Evolutionary conservation across 495 filamentous ascomycete species (phyloP).

Genomic region (Platismatia glauca): DNA sequence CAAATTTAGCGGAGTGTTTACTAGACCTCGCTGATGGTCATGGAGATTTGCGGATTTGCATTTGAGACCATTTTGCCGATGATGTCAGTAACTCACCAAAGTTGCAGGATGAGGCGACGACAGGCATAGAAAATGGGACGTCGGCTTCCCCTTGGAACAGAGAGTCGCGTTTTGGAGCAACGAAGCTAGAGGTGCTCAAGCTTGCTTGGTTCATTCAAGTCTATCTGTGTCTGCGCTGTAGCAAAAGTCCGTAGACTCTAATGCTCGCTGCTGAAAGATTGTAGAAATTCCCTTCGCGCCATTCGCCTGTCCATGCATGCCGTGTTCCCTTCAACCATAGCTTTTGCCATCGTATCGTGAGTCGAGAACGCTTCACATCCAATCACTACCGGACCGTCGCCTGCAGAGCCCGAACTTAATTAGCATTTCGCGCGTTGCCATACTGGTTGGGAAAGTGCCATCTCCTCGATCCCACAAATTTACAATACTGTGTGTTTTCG

Average conservation of each 20-base stretch:
- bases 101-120: not conserved
- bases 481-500: slow-evolving; percentile 8
- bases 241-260: not conserved
- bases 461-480: not conserved
- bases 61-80: not conserved
- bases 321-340: not conserved
- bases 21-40: not conserved
- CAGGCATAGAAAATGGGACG: not conserved
- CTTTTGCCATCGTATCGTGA: not conserved
- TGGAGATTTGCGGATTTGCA: not conserved
- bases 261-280: not conserved
- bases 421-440: slow-evolving; percentile 1
- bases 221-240: not conserved
- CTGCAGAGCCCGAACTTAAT: not conserved
- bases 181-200: not conserved
- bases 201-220: not conserved
- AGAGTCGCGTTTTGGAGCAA: not conserved
- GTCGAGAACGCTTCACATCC: not conserved
- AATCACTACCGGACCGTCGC: slow-evolving; percentile 2
- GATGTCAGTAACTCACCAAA: not conserved
- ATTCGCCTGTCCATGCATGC: not conserved
- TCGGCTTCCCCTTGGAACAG: not conserved
- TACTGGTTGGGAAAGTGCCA: slow-evolving; percentile 2
- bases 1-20: not conserved
- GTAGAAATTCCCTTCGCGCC: not conserved